Conservation (phyloP, 139 green algal genomes). For the Ettlia oleoabundans region DNA sequence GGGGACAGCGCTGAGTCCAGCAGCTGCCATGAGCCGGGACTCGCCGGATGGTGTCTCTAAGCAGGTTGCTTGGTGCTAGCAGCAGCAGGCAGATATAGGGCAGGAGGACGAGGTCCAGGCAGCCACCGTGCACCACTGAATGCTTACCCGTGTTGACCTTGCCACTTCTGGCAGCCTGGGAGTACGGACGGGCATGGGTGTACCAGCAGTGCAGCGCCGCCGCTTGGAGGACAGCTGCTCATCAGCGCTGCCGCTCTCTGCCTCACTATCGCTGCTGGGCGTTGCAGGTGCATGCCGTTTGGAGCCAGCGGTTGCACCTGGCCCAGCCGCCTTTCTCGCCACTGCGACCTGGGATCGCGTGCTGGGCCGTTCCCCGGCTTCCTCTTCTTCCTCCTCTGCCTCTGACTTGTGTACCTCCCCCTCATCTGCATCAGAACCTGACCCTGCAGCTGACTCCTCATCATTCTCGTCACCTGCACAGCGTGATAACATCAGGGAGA, state of each 20-base stretch:
- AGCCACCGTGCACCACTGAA: too few relatives aligned
- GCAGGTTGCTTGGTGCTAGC: too few relatives aligned
- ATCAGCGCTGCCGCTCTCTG: background rate
- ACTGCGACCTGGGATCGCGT: too few relatives aligned
- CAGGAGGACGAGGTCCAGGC: too few relatives aligned
- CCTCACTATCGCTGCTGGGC: too few relatives aligned
- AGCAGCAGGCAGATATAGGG: too few relatives aligned
- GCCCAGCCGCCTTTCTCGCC: constrained; percentile 5
- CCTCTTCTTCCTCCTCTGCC: constrained; percentile 23
- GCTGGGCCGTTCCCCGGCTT: background rate
- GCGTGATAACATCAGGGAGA: too few relatives aligned
- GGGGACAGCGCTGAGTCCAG: background rate
- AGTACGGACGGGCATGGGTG: background rate
- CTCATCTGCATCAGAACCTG: too few relatives aligned
- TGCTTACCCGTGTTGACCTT: background rate
- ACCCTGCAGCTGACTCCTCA: too few relatives aligned
- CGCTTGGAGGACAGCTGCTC: background rate
- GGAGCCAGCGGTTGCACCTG: too few relatives aligned
- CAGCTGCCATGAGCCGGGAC: background rate
- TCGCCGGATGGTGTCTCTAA: too few relatives aligned
- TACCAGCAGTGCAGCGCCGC: constrained; percentile 2
- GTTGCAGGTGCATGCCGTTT: background rate
- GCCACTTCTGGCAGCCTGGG: background rate
- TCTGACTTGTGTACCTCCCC: constrained; percentile 7
- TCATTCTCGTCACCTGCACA: too few relatives aligned